Percentiles rank a stretch among this genome's conserved stretches.
Conservation (phyloP, 2,329 filamentous ascomycete genomes). For the Aspergillus unguis region DNA sequence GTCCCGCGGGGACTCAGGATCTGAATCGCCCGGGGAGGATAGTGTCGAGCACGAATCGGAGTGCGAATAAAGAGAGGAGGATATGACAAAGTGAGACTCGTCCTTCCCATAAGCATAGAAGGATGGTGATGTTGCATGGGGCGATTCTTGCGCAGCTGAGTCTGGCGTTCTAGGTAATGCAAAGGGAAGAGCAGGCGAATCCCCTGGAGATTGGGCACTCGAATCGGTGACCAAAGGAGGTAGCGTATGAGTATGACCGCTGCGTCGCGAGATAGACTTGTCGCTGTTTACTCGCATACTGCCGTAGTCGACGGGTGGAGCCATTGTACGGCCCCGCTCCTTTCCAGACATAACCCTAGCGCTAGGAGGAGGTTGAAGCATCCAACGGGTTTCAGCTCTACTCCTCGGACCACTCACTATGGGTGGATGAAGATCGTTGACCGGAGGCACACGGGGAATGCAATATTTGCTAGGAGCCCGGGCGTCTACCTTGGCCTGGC, state of each 20-base stretch:
- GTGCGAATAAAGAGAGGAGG: constrained; percentile 23
- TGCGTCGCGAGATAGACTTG: constrained; percentile 2
- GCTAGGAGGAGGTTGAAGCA: constrained; percentile 87
- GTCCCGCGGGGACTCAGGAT: constrained; percentile 24
- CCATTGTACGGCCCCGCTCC: constrained; percentile 41
- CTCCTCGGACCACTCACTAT: constrained; percentile 71
- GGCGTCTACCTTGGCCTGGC: constrained; percentile 37
- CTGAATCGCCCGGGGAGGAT: constrained; percentile 25
- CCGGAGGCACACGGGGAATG: constrained; percentile 62
- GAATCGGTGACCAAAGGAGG: constrained; percentile 14
- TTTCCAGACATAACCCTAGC: constrained; percentile 90
- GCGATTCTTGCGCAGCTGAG: constrained; percentile 1
- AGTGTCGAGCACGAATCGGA: constrained; percentile 33
- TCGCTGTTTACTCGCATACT: constrained; percentile 14
- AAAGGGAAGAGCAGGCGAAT: neutral
- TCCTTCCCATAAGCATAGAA: constrained; percentile 19
- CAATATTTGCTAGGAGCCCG: constrained; percentile 56
- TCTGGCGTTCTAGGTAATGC: constrained; percentile 7
- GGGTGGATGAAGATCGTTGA: constrained; percentile 83
- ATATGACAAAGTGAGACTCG: constrained; percentile 22
- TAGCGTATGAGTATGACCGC: constrained; percentile 10
- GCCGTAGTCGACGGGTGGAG: constrained; percentile 19
- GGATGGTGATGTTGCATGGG: constrained; percentile 20
- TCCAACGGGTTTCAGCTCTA: constrained; percentile 75
- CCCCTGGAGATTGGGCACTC: neutral